Conservation (phyloP, 2,329 filamentous ascomycete genomes). For the Beauveria australis region DNA sequence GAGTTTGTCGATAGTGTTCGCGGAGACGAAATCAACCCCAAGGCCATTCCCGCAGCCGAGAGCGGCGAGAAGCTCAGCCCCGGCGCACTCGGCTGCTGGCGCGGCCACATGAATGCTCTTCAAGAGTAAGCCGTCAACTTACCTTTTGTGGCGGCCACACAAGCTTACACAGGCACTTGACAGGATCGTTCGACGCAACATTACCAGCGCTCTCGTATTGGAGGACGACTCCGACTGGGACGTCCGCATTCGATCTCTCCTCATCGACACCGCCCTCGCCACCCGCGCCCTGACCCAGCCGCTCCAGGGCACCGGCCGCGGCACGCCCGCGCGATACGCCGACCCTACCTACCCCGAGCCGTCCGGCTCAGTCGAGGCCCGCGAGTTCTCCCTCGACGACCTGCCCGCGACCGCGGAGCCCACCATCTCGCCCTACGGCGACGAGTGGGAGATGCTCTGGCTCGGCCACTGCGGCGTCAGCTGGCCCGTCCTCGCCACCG, state of each 20-base stretch:
- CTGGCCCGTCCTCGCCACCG: constrained; percentile 16
- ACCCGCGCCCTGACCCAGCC: constrained; percentile 25
- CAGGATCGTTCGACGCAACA: constrained; percentile 32
- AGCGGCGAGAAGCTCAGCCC: neutral
- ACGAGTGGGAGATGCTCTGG: constrained; percentile 42
- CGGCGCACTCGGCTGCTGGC: constrained; percentile 21
- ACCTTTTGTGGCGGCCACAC: too few species aligned
- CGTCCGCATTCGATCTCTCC: constrained; percentile 37
- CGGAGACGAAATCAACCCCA: constrained; percentile 28
- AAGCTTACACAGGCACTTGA: neutral
- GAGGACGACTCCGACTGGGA: constrained; percentile 52
- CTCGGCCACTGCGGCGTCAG: constrained; percentile 37
- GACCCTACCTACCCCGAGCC: constrained; percentile 16
- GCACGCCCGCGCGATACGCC: constrained; percentile 9
- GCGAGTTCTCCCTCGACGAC: constrained; percentile 10
- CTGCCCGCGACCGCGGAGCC: constrained; percentile 12
- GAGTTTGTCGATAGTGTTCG: constrained; percentile 37
- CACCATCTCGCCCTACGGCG: constrained; percentile 33
- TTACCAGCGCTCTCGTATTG: constrained; percentile 39
- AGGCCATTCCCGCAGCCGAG: constrained; percentile 20
- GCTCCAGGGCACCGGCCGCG: neutral
- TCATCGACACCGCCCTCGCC: constrained; percentile 29
- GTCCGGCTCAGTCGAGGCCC: neutral
- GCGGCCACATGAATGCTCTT: constrained; percentile 29
- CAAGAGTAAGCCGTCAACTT: constrained; percentile 18